Evolutionary conservation across 345 rosid species (phyloP).

Genomic region (Triadica sebifera): DNA sequence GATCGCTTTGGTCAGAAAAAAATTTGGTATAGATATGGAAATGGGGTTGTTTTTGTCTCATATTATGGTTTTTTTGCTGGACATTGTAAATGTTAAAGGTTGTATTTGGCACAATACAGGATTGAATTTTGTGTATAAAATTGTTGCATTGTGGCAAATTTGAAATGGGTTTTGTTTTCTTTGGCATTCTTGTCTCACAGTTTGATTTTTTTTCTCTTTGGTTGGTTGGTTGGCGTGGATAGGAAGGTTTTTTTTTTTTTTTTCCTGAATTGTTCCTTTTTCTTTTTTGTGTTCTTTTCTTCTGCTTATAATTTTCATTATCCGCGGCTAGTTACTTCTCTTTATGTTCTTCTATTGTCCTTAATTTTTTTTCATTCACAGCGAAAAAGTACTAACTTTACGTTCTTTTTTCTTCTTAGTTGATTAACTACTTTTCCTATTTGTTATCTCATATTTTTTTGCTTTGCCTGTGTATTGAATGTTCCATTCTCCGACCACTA

Average conservation of each 20-base stretch:
- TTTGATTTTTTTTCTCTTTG: slow-evolving; percentile 17
- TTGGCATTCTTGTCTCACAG: slow-evolving; percentile 17
- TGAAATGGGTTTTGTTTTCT: slow-evolving; percentile 20
- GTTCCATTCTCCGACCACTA: neutral
- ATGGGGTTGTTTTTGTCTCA: slow-evolving; percentile 19
- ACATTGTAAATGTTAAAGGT: slow-evolving; percentile 7
- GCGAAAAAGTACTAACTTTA: neutral
- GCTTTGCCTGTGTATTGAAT: neutral
- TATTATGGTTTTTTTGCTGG: slow-evolving; percentile 19
- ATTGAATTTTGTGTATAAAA: slow-evolving; percentile 16
- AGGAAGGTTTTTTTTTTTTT: too few relatives aligned
- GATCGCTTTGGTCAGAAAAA: slow-evolving; percentile 2
- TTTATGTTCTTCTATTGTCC: neutral
- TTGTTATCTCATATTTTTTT: neutral
- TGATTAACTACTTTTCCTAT: neutral
- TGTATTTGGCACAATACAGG: neutral
- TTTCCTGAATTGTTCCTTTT: neutral
- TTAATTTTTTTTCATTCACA: neutral
- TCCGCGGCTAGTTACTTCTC: neutral
- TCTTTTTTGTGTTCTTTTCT: neutral
- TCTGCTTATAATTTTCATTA: neutral
- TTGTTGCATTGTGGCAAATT: slow-evolving; percentile 14
- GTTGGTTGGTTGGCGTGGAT: neutral
- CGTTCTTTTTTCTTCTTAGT: neutral
- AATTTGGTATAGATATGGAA: neutral